phyloP scores from a whole-genome alignment of 1,284 basidiomycete genomes.

The Pyrrhoderma noxium region DNA sequence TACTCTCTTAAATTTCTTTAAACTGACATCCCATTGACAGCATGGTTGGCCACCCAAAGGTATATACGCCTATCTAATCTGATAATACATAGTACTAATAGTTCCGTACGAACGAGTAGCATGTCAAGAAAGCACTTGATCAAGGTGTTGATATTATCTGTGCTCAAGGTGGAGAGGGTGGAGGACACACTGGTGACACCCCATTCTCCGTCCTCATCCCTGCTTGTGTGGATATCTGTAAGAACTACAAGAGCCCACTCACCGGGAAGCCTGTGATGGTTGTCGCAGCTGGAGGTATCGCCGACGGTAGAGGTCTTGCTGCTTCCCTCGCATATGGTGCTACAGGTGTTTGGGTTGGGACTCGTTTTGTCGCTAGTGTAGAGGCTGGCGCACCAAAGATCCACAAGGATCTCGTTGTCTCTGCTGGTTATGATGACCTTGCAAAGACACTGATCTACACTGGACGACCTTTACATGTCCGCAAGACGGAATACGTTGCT shows the following conservation, averaged over 20 bases:
- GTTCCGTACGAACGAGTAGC: conserved; percentile 33
- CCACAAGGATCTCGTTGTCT: conserved; percentile 68
- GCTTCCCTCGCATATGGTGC: conserved; percentile 75
- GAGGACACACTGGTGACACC: conserved; percentile 72
- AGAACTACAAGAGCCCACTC: conserved; percentile 54
- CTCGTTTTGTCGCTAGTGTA: conserved; percentile 79
- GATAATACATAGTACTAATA: neutral
- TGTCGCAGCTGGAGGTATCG: conserved; percentile 79
- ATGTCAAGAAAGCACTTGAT: conserved; percentile 72
- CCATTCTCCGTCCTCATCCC: conserved; percentile 76
- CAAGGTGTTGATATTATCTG: conserved; percentile 84
- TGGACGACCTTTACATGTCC: conserved; percentile 78
- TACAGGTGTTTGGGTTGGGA: conserved; percentile 84
- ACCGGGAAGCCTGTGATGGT: conserved; percentile 73
- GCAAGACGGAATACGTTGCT: conserved; percentile 68
- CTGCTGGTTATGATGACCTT: conserved; percentile 66
- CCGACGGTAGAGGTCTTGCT: conserved; percentile 77
- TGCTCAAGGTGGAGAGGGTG: conserved; percentile 73
- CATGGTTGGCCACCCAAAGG: conserved; percentile 88
- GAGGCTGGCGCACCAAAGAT: conserved; percentile 77
- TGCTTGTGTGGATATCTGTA: conserved; percentile 72
- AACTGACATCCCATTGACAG: conserved; percentile 29
- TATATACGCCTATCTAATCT: conserved; percentile 24
- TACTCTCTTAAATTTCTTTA: neutral
- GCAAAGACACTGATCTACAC: conserved; percentile 71